These are phyloP conservation scores for Pseudocercospora vitis DNA, from an alignment of 2,329 filamentous ascomycete genomes.

Conservation along the genomic window DNA sequence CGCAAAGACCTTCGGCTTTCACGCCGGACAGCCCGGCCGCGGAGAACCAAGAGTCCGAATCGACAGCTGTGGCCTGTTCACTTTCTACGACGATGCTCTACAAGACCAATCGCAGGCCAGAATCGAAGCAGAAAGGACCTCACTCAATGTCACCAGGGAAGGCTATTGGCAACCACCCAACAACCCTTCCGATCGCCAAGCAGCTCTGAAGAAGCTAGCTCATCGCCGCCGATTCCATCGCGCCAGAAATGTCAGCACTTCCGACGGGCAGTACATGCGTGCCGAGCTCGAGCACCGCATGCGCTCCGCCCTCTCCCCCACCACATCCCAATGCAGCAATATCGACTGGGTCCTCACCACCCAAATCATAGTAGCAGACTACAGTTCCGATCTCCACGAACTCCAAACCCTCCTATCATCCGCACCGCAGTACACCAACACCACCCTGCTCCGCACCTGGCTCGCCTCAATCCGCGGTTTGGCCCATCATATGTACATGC, in stretches of 20 bases:
- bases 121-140: constrained; percentile 37
- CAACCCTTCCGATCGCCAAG: constrained; percentile 28
- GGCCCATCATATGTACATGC: constrained; percentile 48
- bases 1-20: constrained; percentile 32
- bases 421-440: constrained; percentile 29
- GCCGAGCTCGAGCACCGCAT: constrained; percentile 25
- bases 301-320: constrained; percentile 13
- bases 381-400: constrained; percentile 39
- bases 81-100: constrained; percentile 47
- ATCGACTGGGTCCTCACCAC: constrained; percentile 49
- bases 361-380: constrained; percentile 46
- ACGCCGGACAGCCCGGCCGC: constrained; percentile 42
- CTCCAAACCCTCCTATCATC: constrained; percentile 26
- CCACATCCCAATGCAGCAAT: constrained; percentile 30
- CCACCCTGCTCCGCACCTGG: neutral
- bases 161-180: constrained; percentile 43
- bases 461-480: constrained; percentile 34
- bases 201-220: constrained; percentile 37
- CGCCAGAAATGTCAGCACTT: constrained; percentile 24
- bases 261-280: constrained; percentile 30
- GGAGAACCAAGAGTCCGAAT: constrained; percentile 47
- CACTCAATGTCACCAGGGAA: constrained; percentile 46
- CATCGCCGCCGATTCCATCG: constrained; percentile 28
- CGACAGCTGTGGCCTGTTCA: constrained; percentile 47
- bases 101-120: constrained; percentile 36